Percentiles rank a stretch among this genome's conserved stretches.
Evolutionary conservation across 805 yeast genomes (phyloP).

Genomic region (Kockiozyma suomiensis): DNA sequence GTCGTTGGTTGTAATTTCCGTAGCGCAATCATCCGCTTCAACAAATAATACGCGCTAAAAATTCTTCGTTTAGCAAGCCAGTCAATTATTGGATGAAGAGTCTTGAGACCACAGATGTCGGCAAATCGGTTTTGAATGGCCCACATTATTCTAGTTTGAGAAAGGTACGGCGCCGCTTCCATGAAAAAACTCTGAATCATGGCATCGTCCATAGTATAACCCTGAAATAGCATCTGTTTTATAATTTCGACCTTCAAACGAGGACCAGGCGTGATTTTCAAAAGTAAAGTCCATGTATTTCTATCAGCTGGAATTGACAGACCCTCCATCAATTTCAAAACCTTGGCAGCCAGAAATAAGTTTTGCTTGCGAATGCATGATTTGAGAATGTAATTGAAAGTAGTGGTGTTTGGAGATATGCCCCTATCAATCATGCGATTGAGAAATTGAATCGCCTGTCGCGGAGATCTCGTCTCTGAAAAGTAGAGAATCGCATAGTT

Average conservation of each 20-base stretch:
- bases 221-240: constrained; percentile 11
- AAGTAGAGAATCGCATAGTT: constrained; percentile 16
- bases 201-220: constrained; percentile 7
- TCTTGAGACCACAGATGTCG: not conserved
- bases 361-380: not conserved
- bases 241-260: constrained; percentile 12
- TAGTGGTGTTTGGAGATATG: constrained; percentile 13
- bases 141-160: not conserved
- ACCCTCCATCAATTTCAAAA: constrained; percentile 3
- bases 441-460: constrained; percentile 4
- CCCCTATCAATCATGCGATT: not conserved
- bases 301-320: constrained; percentile 8
- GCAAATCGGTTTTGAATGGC: not conserved
- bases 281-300: constrained; percentile 14
- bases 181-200: constrained; percentile 8
- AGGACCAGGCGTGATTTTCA: constrained; percentile 6
- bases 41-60: constrained; percentile 17
- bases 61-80: not conserved
- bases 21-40: not conserved
- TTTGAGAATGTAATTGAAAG: constrained; percentile 21
- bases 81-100: constrained; percentile 10
- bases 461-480: not conserved
- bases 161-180: constrained; percentile 1
- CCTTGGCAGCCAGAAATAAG: not conserved
- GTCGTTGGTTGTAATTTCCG: not conserved